phyloP scores from a whole-genome alignment of 2,329 filamentous ascomycete species.

The Fusarium brevicatenulatum region DNA sequence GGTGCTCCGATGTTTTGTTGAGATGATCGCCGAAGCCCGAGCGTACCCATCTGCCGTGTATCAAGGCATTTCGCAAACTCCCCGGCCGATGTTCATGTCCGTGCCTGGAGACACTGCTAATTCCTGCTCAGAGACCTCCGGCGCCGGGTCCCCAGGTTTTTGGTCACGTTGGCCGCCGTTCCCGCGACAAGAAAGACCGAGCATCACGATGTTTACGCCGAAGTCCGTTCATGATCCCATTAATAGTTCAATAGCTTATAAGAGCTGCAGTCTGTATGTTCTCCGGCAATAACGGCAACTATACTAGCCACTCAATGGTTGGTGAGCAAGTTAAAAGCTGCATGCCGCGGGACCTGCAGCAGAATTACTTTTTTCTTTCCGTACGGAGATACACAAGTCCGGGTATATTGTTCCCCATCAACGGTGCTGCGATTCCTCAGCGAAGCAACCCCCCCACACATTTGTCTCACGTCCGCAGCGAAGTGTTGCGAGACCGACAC shows the following conservation, averaged over 20 bases:
- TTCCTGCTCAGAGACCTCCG: conserved; percentile 10
- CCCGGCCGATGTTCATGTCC: conserved; percentile 4
- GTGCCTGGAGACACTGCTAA: neutral
- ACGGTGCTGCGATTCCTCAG: conserved; percentile 13
- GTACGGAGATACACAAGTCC: conserved; percentile 6
- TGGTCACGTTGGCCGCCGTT: conserved; percentile 24
- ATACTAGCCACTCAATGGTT: neutral
- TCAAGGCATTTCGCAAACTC: conserved; percentile 6
- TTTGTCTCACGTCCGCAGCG: conserved; percentile 30
- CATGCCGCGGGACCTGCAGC: conserved; percentile 30
- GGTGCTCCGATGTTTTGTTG: neutral
- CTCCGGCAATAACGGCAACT: conserved; percentile 21
- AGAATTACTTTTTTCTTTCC: conserved; percentile 26
- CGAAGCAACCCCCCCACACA: conserved; percentile 14
- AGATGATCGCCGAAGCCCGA: conserved; percentile 29
- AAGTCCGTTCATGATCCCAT: conserved; percentile 8
- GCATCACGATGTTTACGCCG: conserved; percentile 1
- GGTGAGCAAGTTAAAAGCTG: conserved; percentile 22
- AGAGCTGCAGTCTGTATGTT: neutral
- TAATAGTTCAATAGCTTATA: neutral
- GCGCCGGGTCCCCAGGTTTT: conserved; percentile 15
- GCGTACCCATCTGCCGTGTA: conserved; percentile 8
- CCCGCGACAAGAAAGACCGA: conserved; percentile 11
- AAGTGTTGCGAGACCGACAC: conserved; percentile 27
- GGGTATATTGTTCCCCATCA: conserved; percentile 5